Conservation (phyloP, 768 basidiomycete species). For the Sarcodon aspratus region DNA sequence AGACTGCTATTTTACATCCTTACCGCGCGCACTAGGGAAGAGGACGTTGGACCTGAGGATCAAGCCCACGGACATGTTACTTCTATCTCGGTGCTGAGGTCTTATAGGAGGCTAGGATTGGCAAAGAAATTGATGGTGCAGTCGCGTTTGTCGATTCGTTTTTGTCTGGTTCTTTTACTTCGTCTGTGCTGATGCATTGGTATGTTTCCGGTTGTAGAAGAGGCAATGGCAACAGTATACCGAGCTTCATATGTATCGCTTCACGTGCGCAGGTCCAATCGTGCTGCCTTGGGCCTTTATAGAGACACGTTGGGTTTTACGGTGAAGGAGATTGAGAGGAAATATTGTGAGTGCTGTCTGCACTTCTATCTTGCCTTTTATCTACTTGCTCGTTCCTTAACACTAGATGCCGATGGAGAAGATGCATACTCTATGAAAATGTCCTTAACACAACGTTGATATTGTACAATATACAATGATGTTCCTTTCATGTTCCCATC, state of each 20-base stretch:
- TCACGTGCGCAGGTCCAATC: conserved; percentile 92
- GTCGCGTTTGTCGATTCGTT: conserved; percentile 51
- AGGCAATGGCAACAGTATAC: conserved; percentile 87
- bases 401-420: conserved; percentile 84
- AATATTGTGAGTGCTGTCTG: conserved; percentile 61
- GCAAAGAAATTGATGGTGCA: conserved; percentile 93
- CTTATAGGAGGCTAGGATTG: conserved; percentile 82
- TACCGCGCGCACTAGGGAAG: conserved; percentile 41
- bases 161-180: neutral
- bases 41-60: conserved; percentile 43
- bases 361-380: neutral
- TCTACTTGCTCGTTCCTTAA: conserved; percentile 3
- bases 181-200: neutral
- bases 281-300: conserved; percentile 82
- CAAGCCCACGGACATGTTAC: conserved; percentile 87
- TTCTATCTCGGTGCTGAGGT: conserved; percentile 87
- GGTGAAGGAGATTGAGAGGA: conserved; percentile 76
- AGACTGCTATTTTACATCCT: neutral
- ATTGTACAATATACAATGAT: neutral
- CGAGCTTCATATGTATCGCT: conserved; percentile 75
- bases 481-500: neutral
- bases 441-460: conserved; percentile 27
- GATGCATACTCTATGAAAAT: conserved; percentile 90
- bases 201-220: conserved; percentile 37
- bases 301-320: conserved; percentile 85